Conservation (phyloP, 495 filamentous ascomycete genomes). For the Sordaria brevicollis region DNA sequence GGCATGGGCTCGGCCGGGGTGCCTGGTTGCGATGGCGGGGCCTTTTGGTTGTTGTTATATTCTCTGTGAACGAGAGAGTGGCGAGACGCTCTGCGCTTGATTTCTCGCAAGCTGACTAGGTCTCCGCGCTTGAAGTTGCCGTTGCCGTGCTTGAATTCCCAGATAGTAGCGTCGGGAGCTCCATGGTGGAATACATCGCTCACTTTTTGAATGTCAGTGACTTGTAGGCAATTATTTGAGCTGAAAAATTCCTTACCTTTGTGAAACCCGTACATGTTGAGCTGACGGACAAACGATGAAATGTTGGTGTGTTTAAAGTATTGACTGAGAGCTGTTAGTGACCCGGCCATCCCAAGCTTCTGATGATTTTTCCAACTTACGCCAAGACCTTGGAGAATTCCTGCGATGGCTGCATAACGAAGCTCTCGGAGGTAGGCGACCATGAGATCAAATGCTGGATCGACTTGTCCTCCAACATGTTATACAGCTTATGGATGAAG, state of each 20-base stretch:
- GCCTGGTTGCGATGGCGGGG: slow-evolving; percentile 62
- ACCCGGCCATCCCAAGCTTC: neutral
- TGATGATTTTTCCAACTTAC: slow-evolving; percentile 43
- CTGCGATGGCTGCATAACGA: slow-evolving; percentile 93
- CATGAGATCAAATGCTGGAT: slow-evolving; percentile 96
- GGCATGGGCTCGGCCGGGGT: slow-evolving; percentile 74
- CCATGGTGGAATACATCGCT: slow-evolving; percentile 98
- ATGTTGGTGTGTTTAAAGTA: slow-evolving; percentile 99
- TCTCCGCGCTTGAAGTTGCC: slow-evolving; percentile 96
- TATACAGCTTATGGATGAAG: slow-evolving; percentile 99
- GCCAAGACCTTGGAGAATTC: slow-evolving; percentile 98
- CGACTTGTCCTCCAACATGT: slow-evolving; percentile 89
- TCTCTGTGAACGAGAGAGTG: slow-evolving; percentile 94
- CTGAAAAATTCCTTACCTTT: slow-evolving; percentile 58
- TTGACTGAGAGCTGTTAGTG: slow-evolving; percentile 41
- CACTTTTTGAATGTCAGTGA: slow-evolving; percentile 40
- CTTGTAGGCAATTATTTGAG: neutral
- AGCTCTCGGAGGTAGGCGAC: slow-evolving; percentile 89
- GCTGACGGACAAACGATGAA: slow-evolving; percentile 92
- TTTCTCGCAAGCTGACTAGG: slow-evolving; percentile 82
- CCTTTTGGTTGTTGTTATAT: slow-evolving; percentile 82
- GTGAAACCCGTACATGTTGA: slow-evolving; percentile 99
- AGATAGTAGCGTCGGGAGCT: slow-evolving; percentile 86
- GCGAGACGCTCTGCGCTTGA: slow-evolving; percentile 91
- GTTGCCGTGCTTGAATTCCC: slow-evolving; percentile 99